Evolutionary conservation across 441 rosid species (phyloP).

Genomic region (Arabidopsis hybrid): DNA sequence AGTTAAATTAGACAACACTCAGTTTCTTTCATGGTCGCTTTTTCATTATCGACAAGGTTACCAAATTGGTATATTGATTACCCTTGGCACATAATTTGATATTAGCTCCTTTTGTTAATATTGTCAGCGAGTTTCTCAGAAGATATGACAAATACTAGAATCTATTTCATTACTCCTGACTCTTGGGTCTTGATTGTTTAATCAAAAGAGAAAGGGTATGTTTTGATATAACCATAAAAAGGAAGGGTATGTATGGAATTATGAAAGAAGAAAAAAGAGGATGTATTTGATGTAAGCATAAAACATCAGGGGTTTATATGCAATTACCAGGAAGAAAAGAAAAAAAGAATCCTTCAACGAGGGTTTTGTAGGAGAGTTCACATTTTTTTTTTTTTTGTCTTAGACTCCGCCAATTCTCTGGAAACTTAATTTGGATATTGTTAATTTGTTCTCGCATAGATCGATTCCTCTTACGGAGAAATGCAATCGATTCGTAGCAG

Average conservation of each 20-base stretch:
- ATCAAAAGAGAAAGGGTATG: too few relatives aligned
- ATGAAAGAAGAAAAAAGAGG: neutral
- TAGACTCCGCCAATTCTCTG: neutral
- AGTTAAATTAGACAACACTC: neutral
- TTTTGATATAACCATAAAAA: too few relatives aligned
- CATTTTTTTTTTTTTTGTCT: neutral
- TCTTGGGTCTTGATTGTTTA: too few relatives aligned
- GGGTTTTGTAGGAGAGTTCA: conserved; percentile 37
- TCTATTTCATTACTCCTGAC: too few relatives aligned
- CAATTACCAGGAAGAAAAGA: conserved; percentile 1
- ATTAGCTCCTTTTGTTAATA: neutral
- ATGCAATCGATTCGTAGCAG: conserved; percentile 50
- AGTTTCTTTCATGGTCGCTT: neutral
- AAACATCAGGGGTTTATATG: conserved; percentile 24
- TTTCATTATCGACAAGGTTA: neutral
- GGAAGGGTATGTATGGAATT: neutral
- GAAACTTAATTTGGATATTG: neutral
- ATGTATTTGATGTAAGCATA: neutral
- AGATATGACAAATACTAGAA: neutral
- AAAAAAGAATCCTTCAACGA: neutral
- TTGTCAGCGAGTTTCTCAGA: neutral
- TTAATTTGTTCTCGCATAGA: neutral
- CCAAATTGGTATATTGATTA: too few relatives aligned
- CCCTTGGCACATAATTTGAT: neutral
- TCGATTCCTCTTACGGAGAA: conserved; percentile 30